Evolutionary conservation across 2,329 filamentous ascomycete genomes (phyloP).

Genomic region (Aspergillus sp.): DNA sequence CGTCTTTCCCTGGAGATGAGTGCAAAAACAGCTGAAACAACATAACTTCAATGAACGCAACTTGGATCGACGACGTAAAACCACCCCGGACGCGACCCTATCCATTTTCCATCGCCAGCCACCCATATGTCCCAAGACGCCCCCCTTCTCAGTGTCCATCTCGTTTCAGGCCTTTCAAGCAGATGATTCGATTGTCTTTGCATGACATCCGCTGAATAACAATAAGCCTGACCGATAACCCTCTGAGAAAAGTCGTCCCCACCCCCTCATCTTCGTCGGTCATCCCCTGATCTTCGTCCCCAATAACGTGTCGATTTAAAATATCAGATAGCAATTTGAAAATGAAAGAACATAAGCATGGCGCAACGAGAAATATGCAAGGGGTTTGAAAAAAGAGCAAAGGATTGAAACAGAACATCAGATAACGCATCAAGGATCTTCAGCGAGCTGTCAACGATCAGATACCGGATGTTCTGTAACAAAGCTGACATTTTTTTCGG

Average conservation of each 20-base stretch:
- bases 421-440: conserved; percentile 13
- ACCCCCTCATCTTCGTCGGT: conserved; percentile 18
- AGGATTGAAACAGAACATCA: conserved; percentile 10
- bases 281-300: conserved; percentile 21
- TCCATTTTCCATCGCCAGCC: conserved; percentile 39
- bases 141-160: conserved; percentile 4
- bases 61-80: conserved; percentile 37
- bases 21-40: conserved; percentile 9
- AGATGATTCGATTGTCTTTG: background rate
- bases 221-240: conserved; percentile 4
- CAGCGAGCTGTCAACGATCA: conserved; percentile 13
- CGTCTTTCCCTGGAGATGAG: no score
- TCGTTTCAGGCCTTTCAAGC: conserved; percentile 1
- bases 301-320: conserved; percentile 20
- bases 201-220: conserved; percentile 1
- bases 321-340: conserved; percentile 5
- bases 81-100: conserved; percentile 46
- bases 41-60: conserved; percentile 13
- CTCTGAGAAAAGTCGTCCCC: conserved; percentile 8
- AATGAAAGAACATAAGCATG: conserved; percentile 7
- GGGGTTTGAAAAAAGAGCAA: conserved; percentile 4
- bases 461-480: conserved; percentile 13
- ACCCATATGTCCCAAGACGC: conserved; percentile 11
- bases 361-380: conserved; percentile 5
- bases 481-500: conserved; percentile 16